Conservation (phyloP, 2,329 filamentous ascomycete genomes). For the Cryphonectria parasitica region DNA sequence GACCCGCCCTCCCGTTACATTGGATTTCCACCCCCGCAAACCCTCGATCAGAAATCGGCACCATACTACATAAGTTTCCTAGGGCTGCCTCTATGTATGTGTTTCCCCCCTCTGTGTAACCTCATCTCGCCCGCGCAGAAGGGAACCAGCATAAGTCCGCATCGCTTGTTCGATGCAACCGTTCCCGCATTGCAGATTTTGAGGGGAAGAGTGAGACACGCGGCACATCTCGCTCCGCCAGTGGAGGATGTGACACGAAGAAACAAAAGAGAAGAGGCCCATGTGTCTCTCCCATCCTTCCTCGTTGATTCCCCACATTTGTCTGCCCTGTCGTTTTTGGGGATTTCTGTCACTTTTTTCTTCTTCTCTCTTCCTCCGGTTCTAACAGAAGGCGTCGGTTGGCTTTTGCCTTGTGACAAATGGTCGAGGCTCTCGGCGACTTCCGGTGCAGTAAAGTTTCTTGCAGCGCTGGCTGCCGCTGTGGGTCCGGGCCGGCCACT, state of each 20-base stretch:
- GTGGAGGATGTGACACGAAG: background rate
- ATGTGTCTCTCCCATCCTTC: background rate
- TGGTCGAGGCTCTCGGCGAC: conserved; percentile 34
- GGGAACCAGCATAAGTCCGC: conserved; percentile 16
- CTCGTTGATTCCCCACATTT: background rate
- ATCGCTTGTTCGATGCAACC: conserved; percentile 5
- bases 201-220: conserved; percentile 6
- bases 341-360: background rate
- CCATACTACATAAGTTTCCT: background rate
- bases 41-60: background rate
- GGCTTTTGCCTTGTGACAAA: background rate
- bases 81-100: background rate
- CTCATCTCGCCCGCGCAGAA: conserved; percentile 8
- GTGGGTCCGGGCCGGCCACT: conserved; percentile 29
- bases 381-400: background rate
- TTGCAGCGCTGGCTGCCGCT: conserved; percentile 26
- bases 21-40: background rate
- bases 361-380: background rate
- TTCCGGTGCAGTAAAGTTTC: conserved; percentile 34
- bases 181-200: conserved; percentile 14
- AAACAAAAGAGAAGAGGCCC: background rate
- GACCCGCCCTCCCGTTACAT: background rate
- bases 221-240: background rate
- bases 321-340: too few relatives aligned
- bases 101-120: conserved; percentile 14